Evolutionary conservation across 225 moss, liverwort and hornwort species (phyloP), one percentile per base, ranked within the genome.

Genomic region (Asterella californica): DNA sequence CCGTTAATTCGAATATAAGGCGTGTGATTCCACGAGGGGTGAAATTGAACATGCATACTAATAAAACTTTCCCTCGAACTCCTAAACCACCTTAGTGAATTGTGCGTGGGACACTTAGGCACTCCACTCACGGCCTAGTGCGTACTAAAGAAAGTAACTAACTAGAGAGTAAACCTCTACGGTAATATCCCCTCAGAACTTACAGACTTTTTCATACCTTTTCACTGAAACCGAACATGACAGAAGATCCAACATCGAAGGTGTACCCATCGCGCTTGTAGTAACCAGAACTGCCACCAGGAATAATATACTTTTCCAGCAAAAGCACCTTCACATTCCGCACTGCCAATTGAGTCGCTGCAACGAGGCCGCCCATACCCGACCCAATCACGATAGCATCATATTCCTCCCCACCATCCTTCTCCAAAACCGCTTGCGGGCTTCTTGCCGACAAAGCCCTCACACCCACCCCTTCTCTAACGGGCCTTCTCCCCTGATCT

Each of bases 161-260:
- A 65, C 5, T 33, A 30, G 15, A 6, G 2, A 18, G n/a, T 65
- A 32, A 32, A 33, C 33, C 8, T 30, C 8, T 38, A 70, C 38
- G 57, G 0, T 57, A 19, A 57, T 17, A 21, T 7, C 19, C 24
- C 22, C 24, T 24, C 57, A 57, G 21, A 65, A 65, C 24, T 70
- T 2, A 4, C 10, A 72, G 46, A 74, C 32, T 30, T 32, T 22
- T 32, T 22, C 10, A 32, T 64, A 88, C 90, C 83, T 96, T 94
- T 36, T 94, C 91, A 76, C 94, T 94, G 67, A 92, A 94, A 0
- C 96, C 96, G 67, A 96, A 96, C 94, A 96, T 96, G 7, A 96
- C 96, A 2, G 96, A 96, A 19, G 96, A 96, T 5, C 96, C 96
- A 2, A 96, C 96, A 83, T 94, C 96, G 57, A 96, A 96, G 2